Conservation (phyloP, 2,329 filamentous ascomycete species). For the Sclerotinia borealis region DNA sequence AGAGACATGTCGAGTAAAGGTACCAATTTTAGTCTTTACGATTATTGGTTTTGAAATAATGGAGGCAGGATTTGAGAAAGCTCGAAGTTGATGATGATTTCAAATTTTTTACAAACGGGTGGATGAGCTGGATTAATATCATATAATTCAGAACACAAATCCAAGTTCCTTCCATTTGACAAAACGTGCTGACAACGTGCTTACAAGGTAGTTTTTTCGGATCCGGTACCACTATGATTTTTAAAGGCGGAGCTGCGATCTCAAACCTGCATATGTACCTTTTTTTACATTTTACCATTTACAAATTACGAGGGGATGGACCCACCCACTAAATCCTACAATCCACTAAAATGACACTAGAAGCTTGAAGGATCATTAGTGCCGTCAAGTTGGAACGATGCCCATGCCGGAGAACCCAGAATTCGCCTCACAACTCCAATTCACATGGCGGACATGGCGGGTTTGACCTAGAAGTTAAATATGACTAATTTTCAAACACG, state of each 20-base stretch:
- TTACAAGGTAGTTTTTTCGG: background rate
- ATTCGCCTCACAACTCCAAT: too few species aligned
- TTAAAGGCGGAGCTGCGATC: background rate
- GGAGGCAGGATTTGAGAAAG: background rate
- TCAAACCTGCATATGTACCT: background rate
- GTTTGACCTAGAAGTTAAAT: background rate
- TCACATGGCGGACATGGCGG: too few species aligned
- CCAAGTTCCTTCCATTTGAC: background rate
- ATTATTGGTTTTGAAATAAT: background rate
- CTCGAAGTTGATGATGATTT: background rate
- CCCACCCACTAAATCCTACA: background rate
- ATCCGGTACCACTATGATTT: background rate
- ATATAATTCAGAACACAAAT: background rate
- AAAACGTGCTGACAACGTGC: slow-evolving; percentile 1
- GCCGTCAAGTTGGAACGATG: too few species aligned
- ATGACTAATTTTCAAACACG: background rate
- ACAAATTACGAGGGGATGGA: background rate
- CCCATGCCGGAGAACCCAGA: too few species aligned
- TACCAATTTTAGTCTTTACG: too few species aligned
- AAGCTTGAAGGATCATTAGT: background rate
- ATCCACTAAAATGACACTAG: background rate
- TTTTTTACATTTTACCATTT: background rate
- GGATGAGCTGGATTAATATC: background rate
- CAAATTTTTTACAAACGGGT: background rate
- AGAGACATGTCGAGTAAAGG: background rate